Evolutionary conservation across 2,329 filamentous ascomycete genomes (phyloP).

Genomic region (Alternaria metachromatica): DNA sequence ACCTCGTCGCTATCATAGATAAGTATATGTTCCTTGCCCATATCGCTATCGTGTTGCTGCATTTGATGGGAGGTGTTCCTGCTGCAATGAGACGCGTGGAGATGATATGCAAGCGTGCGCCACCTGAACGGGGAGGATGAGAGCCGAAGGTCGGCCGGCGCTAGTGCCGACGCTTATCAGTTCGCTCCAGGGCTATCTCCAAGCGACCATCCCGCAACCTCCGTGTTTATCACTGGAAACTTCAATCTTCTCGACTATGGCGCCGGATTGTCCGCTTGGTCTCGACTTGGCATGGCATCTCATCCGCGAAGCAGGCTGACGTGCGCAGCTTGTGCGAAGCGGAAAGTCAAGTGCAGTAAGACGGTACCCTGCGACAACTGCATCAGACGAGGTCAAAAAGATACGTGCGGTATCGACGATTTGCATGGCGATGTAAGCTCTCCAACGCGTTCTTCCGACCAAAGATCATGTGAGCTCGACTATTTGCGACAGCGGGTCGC

Average conservation of each 20-base stretch:
- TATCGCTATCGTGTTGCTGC: background rate
- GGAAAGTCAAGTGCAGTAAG: constrained; percentile 50
- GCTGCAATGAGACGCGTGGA: background rate
- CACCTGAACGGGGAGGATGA: background rate
- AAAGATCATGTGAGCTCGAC: constrained; percentile 13
- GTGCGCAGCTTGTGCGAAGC: constrained; percentile 35
- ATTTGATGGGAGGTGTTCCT: background rate
- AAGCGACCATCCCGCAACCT: background rate
- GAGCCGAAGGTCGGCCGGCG: constrained; percentile 2
- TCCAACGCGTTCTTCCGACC: background rate
- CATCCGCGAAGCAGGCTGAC: constrained; percentile 19
- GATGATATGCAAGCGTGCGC: background rate
- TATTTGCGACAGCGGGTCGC: constrained; percentile 30
- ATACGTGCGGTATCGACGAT: constrained; percentile 9
- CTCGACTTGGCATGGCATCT: background rate
- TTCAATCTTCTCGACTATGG: background rate
- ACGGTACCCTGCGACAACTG: constrained; percentile 51
- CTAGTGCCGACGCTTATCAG: background rate
- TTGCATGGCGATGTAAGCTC: background rate
- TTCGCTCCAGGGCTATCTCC: background rate
- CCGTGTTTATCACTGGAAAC: background rate
- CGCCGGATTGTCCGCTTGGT: background rate
- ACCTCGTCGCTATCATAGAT: background rate
- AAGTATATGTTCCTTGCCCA: background rate
- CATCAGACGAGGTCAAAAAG: constrained; percentile 30